Percentiles rank a stretch among this genome's conserved stretches.
These are phyloP conservation scores for Paramecium octaurelia DNA, from an alignment of 73 alveolate genomes.

Conservation along the genomic window DNA sequence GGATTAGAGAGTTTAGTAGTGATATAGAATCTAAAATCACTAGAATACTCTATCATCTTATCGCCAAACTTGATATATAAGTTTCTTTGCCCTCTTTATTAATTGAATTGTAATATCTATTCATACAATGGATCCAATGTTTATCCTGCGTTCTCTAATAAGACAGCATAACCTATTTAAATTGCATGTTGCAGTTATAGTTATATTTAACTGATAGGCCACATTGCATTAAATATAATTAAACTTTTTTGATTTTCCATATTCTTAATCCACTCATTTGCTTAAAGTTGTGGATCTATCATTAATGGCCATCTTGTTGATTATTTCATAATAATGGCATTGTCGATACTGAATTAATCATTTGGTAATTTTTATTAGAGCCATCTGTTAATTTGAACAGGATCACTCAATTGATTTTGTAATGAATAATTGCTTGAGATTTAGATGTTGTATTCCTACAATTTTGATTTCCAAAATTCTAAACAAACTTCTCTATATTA, in stretches of 20 bases:
- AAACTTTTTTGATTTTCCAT: conserved; percentile 81
- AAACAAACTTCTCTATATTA: conserved; percentile 94
- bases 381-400: conserved; percentile 97
- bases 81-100: conserved; percentile 84
- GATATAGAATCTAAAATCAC: conserved; percentile 92
- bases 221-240: conserved; percentile 74
- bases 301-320: conserved; percentile 98
- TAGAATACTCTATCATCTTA: conserved; percentile 81
- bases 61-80: conserved; percentile 92
- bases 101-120: conserved; percentile 89
- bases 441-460: conserved; percentile 61
- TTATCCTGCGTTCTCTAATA: conserved; percentile 97
- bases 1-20: conserved; percentile 99
- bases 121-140: conserved; percentile 90
- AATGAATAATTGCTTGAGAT: conserved; percentile 71
- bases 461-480: conserved; percentile 83
- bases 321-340: conserved; percentile 96
- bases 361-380: conserved; percentile 88
- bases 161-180: conserved; percentile 93
- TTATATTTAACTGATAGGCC: conserved; percentile 79
- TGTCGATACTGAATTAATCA: conserved; percentile 94
- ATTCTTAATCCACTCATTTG: conserved; percentile 91
- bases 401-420: conserved; percentile 94
- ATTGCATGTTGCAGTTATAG: conserved; percentile 88
- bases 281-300: conserved; percentile 99